These are phyloP conservation scores for Phytopythium cucurbitacearum DNA, from an alignment of 352 stramenopile genomes.

Conservation along the genomic window DNA sequence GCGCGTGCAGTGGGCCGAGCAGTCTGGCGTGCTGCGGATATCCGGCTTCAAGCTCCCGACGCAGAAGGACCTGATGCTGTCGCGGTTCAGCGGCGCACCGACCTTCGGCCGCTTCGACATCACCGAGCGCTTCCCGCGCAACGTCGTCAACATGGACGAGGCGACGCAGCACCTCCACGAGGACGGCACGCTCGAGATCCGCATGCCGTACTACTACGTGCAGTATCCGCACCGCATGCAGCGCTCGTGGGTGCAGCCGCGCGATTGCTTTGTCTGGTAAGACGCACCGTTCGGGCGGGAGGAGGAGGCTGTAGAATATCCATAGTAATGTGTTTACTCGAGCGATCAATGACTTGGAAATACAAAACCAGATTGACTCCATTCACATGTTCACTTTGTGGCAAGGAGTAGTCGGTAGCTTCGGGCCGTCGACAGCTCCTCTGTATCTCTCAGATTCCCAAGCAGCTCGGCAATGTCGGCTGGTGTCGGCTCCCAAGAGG, in stretches of 20 bases:
- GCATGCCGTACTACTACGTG: constrained; percentile 43
- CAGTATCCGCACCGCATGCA: constrained; percentile 22
- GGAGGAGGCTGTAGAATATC: neutral
- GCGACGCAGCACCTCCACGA: constrained; percentile 42
- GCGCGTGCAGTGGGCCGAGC: constrained; percentile 36
- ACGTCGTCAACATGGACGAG: constrained; percentile 42
- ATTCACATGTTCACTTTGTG: neutral
- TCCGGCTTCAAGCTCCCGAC: constrained; percentile 49
- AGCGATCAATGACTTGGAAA: neutral
- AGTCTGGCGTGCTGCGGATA: constrained; percentile 35
- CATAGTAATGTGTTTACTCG: neutral
- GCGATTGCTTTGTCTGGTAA: constrained; percentile 37
- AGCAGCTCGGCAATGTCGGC: neutral
- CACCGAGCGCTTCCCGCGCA: constrained; percentile 37
- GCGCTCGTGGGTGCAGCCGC: constrained; percentile 29
- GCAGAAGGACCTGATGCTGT: constrained; percentile 51
- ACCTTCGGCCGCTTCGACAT: constrained; percentile 73
- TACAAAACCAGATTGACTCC: neutral
- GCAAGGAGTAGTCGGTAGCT: constrained; percentile 1
- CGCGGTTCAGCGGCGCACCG: constrained; percentile 41
- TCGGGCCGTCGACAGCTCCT: constrained; percentile 3
- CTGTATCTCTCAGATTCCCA: neutral
- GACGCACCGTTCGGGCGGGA: constrained; percentile 1
- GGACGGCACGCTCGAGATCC: constrained; percentile 52
- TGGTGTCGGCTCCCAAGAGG: too few species aligned